Evolutionary conservation across 177 flowering plant genomes (phyloP).

Genomic region (Vitis hybrid): DNA sequence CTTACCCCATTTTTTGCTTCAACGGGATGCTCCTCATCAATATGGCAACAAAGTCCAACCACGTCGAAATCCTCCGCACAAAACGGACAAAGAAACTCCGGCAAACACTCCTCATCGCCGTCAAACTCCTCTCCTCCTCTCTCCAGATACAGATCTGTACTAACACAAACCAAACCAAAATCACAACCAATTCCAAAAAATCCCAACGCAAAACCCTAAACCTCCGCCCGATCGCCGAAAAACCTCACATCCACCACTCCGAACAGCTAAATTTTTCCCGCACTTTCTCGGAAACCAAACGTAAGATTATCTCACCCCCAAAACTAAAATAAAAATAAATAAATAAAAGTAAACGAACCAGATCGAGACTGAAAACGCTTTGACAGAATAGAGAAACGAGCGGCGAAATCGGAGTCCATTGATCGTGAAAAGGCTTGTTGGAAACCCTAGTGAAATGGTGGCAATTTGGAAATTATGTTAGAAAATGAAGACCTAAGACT

Average conservation of each 20-base stretch:
- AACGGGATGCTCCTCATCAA: conserved; percentile 62
- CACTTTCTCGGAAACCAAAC: too few relatives aligned
- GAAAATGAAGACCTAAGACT: too few relatives aligned
- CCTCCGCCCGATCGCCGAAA: not conserved
- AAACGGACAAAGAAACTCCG: conserved; percentile 54
- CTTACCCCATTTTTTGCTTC: conserved; percentile 59
- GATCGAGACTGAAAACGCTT: conserved; percentile 44
- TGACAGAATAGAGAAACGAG: conserved; percentile 22
- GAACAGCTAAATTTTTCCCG: too few relatives aligned
- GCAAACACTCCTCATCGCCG: conserved; percentile 40
- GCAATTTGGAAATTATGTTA: not conserved
- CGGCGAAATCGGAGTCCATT: conserved; percentile 40
- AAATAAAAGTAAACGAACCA: conserved; percentile 20
- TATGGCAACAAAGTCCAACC: conserved; percentile 64
- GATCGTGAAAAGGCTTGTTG: too few relatives aligned
- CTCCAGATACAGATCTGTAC: conserved; percentile 34
- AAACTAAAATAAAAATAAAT: not conserved
- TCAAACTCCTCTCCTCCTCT: conserved; percentile 37
- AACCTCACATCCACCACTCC: too few relatives aligned
- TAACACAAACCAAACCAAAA: conserved; percentile 8
- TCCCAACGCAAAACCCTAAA: conserved; percentile 1
- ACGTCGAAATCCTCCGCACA: conserved; percentile 63
- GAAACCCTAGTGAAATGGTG: not conserved
- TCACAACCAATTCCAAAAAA: not conserved
- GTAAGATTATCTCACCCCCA: too few relatives aligned